Base-by-base conservation (phyloP, 2,329 filamentous ascomycete genomes). In the Arachnomyces sp. region DNA sequence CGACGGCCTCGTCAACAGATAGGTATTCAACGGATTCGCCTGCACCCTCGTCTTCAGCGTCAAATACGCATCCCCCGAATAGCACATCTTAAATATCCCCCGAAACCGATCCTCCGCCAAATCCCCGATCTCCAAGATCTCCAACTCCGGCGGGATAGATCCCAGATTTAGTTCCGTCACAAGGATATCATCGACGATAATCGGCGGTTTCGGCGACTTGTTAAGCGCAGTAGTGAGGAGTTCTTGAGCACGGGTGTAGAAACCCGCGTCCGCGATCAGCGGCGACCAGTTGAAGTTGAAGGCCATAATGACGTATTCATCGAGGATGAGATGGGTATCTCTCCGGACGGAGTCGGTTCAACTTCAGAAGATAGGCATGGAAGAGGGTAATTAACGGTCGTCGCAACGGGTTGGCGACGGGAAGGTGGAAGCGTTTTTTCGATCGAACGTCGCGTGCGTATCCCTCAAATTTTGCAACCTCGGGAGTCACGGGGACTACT, bases 211-310 rank as follows among this genome's bases (percentile, higher is more conserved):
- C 30, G 90, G 89, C 40, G 86, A 92, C 68, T 96, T 96, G 75
- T 98, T 98, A 57, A 98, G 74, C 28, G 92, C 92, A 43, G 85
- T 82, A 17, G 92, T 98, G 55, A 98, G 76, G 64, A 96, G 84
- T 62, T 96, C 89, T 63, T 89, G 84, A 38, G 92, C 90, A 54
- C 88, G 83, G 61, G 84, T 79, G 67, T 90, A 90, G 66, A 92
- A 92, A 54, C 81, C 78, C 57, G 86, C 90, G 70, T 96, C 92
- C 59, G 90, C 90, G 69, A 93, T 92, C 51, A 98, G 76, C 60
- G 92, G 92, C 77, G 88, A 94, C 92, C 92, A 98, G 86, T 96
- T 96, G 84, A 98, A 98, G 74, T 96, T 96, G 84, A 98, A 98
- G 54, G 92, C 92, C 92, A 98, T 98, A 67, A 48, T 52, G 46